A percentile compares a stretch with the other conserved stretches of the same genome.
Conservation (phyloP, 2,329 filamentous ascomycete genomes). For the Curvularia verruculosa region DNA sequence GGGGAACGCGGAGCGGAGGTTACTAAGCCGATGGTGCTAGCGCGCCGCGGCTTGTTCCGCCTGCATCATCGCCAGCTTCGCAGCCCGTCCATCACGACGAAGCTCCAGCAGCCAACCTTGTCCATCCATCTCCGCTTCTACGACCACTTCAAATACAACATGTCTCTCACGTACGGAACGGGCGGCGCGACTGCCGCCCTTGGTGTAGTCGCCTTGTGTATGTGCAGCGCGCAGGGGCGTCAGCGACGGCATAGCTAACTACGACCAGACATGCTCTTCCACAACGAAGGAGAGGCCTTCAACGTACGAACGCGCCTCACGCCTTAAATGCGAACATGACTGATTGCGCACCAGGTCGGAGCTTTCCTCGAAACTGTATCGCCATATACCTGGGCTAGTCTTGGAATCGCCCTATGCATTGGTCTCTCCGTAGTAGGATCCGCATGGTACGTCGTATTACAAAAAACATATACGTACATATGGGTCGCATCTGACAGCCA, state of each 20-base stretch:
- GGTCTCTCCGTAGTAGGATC: slow-evolving; percentile 95
- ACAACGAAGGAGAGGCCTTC: slow-evolving; percentile 92
- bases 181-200: slow-evolving; percentile 72
- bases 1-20: slow-evolving; percentile 7
- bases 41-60: slow-evolving; percentile 34
- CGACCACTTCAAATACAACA: slow-evolving; percentile 49
- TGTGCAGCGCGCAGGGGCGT: slow-evolving; percentile 47
- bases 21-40: slow-evolving; percentile 21
- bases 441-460: slow-evolving; percentile 74
- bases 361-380: slow-evolving; percentile 93
- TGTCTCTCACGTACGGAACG: slow-evolving; percentile 75
- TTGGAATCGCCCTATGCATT: slow-evolving; percentile 93
- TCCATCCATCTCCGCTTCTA: slow-evolving; percentile 31
- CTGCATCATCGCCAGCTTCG: slow-evolving; percentile 37
- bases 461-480: background rate
- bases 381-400: slow-evolving; percentile 88
- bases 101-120: slow-evolving; percentile 37
- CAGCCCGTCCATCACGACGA: slow-evolving; percentile 30
- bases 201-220: slow-evolving; percentile 79
- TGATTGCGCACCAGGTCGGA: slow-evolving; percentile 68
- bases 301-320: slow-evolving; percentile 69
- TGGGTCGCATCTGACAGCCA: slow-evolving; percentile 21
- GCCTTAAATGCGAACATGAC: background rate
- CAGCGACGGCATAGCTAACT: slow-evolving; percentile 40
- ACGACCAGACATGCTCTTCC: slow-evolving; percentile 91